Percentiles rank a stretch among this genome's conserved stretches.
Evolutionary conservation across 148 eudicot species (phyloP).

Genomic region (Dysphania ambrosioides): DNA sequence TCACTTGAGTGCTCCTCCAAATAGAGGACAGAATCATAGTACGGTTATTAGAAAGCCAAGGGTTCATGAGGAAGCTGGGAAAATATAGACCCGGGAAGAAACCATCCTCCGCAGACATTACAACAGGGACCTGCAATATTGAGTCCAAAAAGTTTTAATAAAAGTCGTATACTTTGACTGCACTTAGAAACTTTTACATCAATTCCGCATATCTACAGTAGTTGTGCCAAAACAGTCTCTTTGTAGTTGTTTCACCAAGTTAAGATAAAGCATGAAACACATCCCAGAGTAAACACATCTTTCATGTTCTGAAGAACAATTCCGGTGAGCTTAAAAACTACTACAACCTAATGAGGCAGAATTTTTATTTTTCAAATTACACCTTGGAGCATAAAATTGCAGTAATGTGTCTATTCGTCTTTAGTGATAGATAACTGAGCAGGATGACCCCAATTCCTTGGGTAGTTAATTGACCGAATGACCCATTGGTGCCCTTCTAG

Average conservation of each 20-base stretch:
- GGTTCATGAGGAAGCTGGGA: constrained; percentile 42
- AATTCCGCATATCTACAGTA: background rate
- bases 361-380: no score
- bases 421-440: no score
- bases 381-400: no score
- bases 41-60: constrained; percentile 91
- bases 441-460: no score
- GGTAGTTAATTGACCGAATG: no score
- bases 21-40: constrained; percentile 68
- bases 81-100: constrained; percentile 88
- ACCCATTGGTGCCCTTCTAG: no score
- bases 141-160: constrained; percentile 3
- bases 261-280: no score
- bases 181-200: background rate
- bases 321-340: no score
- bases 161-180: background rate
- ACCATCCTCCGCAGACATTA: constrained; percentile 73
- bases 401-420: no score
- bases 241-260: background rate
- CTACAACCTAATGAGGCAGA: no score
- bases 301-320: no score
- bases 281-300: no score
- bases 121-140: constrained; percentile 66
- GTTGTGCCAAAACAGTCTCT: background rate
- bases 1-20: constrained; percentile 73